A percentile compares a stretch with the other conserved stretches of the same genome.
Conservation (phyloP, 2,329 filamentous ascomycete genomes). For the Thyridium curvatum region DNA sequence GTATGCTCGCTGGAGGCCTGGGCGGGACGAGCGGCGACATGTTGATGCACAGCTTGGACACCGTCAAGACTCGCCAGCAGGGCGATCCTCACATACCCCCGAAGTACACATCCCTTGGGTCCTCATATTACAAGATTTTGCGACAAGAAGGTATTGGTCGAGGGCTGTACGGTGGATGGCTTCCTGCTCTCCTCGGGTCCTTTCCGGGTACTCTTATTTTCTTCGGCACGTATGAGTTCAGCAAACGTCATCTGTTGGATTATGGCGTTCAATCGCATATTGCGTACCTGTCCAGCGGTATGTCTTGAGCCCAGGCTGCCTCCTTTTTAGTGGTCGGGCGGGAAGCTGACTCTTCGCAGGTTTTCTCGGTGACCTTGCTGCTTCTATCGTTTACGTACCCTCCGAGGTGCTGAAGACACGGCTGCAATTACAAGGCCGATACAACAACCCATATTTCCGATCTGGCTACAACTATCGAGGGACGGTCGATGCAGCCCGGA, state of each 20-base stretch:
- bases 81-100: slow-evolving; percentile 90
- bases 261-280: slow-evolving; percentile 73
- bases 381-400: slow-evolving; percentile 89
- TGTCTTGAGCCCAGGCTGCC: slow-evolving; percentile 11
- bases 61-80: slow-evolving; percentile 96
- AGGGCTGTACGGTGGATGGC: slow-evolving; percentile 89
- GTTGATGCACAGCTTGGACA: slow-evolving; percentile 98
- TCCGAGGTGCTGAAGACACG: slow-evolving; percentile 98
- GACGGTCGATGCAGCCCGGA: slow-evolving; percentile 76
- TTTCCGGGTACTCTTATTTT: slow-evolving; percentile 93
- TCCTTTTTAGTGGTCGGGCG: background rate
- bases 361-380: slow-evolving; percentile 88
- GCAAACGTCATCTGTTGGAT: slow-evolving; percentile 85
- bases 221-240: slow-evolving; percentile 94
- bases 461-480: slow-evolving; percentile 95
- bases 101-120: slow-evolving; percentile 84
- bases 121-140: slow-evolving; percentile 88
- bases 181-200: slow-evolving; percentile 84
- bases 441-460: slow-evolving; percentile 89
- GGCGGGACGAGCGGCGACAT: slow-evolving; percentile 93
- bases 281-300: slow-evolving; percentile 81
- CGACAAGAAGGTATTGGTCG: slow-evolving; percentile 82
- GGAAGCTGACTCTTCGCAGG: slow-evolving; percentile 39
- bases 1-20: slow-evolving; percentile 90
- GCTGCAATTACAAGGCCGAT: slow-evolving; percentile 86